These are phyloP conservation scores for Bremia lactucae DNA, from an alignment of 352 stramenopile genomes.

Conservation along the genomic window DNA sequence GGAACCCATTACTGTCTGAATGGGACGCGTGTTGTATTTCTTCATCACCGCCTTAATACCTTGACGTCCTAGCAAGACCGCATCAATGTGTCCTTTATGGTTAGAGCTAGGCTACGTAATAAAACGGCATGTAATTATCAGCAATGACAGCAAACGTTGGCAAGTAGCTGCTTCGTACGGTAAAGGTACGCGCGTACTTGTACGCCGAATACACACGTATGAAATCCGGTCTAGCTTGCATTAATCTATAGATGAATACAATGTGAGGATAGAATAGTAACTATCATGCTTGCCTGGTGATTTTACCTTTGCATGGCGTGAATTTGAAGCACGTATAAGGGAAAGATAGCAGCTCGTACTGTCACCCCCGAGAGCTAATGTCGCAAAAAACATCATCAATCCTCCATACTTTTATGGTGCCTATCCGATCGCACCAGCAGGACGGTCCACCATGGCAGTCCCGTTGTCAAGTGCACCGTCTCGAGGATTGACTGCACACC, in stretches of 20 bases:
- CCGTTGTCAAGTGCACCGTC: slow-evolving; percentile 46
- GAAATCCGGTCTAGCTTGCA: slow-evolving; percentile 45
- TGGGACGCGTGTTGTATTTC: slow-evolving; percentile 62
- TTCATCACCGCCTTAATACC: slow-evolving; percentile 50
- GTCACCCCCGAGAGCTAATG: slow-evolving; percentile 43
- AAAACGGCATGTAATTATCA: slow-evolving; percentile 4
- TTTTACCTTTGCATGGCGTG: slow-evolving; percentile 43
- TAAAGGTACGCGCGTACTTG: slow-evolving; percentile 62
- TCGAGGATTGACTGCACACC: slow-evolving; percentile 50
- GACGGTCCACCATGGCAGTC: slow-evolving; percentile 69
- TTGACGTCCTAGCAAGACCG: slow-evolving; percentile 35
- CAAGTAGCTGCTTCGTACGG: slow-evolving; percentile 20
- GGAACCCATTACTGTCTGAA: slow-evolving; percentile 53
- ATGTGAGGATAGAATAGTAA: background rate
- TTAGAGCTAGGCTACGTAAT: slow-evolving; percentile 27
- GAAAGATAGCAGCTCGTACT: slow-evolving; percentile 57
- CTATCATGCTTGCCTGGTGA: too few relatives aligned
- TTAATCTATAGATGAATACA: slow-evolving; percentile 13
- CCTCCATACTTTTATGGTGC: background rate
- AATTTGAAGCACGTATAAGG: slow-evolving; percentile 65
- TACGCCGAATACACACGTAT: slow-evolving; percentile 59
- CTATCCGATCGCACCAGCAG: slow-evolving; percentile 25
- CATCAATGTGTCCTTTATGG: slow-evolving; percentile 35
- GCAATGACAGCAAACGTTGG: background rate
- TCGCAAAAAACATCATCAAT: slow-evolving; percentile 3